phyloP scores from a whole-genome alignment of 2,329 filamentous ascomycete species.

The Colletotrichum neosansevieriae region DNA sequence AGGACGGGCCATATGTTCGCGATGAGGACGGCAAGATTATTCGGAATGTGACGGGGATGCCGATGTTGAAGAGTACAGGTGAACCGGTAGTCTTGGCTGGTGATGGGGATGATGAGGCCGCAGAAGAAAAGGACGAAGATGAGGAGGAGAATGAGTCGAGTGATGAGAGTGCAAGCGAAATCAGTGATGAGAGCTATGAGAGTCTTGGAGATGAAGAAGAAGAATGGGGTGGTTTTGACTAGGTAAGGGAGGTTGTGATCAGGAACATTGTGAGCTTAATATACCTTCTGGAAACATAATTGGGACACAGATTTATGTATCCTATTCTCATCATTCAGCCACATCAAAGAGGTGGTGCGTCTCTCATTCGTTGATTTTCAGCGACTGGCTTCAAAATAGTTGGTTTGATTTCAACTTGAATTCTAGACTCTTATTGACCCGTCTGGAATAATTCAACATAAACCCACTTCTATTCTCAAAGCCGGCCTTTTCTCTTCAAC shows the following conservation, averaged over 20 bases:
- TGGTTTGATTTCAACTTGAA: too few relatives aligned
- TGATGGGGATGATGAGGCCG: constrained; percentile 34
- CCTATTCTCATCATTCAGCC: too few relatives aligned
- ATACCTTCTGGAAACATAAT: too few relatives aligned
- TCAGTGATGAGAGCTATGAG: constrained; percentile 39
- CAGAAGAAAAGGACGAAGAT: neutral
- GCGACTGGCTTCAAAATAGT: too few relatives aligned
- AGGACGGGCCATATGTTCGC: constrained; percentile 64
- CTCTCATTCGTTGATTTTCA: too few relatives aligned
- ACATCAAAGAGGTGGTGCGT: too few relatives aligned
- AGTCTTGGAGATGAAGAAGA: constrained; percentile 47
- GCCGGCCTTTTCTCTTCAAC: too few relatives aligned
- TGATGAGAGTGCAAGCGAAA: constrained; percentile 22
- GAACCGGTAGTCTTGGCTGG: constrained; percentile 45
- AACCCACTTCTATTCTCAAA: too few relatives aligned
- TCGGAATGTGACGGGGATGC: constrained; percentile 54
- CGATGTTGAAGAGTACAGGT: constrained; percentile 52
- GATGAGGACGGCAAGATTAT: constrained; percentile 67
- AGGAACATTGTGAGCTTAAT: too few relatives aligned
- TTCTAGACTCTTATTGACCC: too few relatives aligned
- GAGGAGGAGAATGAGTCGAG: constrained; percentile 28
- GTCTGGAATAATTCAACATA: too few relatives aligned
- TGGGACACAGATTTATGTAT: too few relatives aligned
- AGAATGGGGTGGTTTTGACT: constrained; percentile 44
- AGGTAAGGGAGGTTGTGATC: neutral